Evolutionary conservation across 2,329 filamentous ascomycete species (phyloP), one percentile per base, ranked within the genome.

Genomic region (Trichoderma asperellum): DNA sequence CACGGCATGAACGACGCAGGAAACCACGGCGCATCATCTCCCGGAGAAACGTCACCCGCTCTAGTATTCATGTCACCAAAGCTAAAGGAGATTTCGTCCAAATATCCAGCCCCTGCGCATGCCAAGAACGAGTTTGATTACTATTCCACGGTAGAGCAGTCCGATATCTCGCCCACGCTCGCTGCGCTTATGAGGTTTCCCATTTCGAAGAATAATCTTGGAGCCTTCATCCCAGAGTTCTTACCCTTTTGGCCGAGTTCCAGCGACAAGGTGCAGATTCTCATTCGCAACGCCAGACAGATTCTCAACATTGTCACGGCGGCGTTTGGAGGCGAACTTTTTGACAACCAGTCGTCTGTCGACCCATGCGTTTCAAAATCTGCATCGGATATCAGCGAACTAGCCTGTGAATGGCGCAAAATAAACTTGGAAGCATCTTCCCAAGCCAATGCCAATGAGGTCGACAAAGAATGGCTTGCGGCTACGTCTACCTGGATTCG

Each of bases 1-100:
- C 96, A 99, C 77, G 96, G 96, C n/a, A 99, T 99, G 96, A 99
- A 98, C 74, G 95, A 98, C 74, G 96, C 93, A 24, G 96, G 96
- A 2, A 98, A 98, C 74, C 96, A 99, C 77, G 96, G 96, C 35
- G 96, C 95, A 49, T 97, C 95, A 11, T 94, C 94, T 0, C 88
- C 93, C 1, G 95, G 96, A 55, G 96, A 99, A 82, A 98, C 96
- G 1, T 97, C 95, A 0, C 91, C 96, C 0, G 96, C 96, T 18
- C 82, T 99, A 11, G 87, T 97, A 24, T 98, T 99, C 78, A 88
- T 97, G 72, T 96, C 94, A 2, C 94, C 95, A 0, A 96, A 93
- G 76, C 84, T 97, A 55, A 88, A 86, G 75, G 77, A 81, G 0
- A 81, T 94, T 7, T 83, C 85, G 3, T 73, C 77, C 2, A 75